Evolutionary conservation across 768 basidiomycete genomes (phyloP).

Genomic region (Hortiboletus flavorubellus): DNA sequence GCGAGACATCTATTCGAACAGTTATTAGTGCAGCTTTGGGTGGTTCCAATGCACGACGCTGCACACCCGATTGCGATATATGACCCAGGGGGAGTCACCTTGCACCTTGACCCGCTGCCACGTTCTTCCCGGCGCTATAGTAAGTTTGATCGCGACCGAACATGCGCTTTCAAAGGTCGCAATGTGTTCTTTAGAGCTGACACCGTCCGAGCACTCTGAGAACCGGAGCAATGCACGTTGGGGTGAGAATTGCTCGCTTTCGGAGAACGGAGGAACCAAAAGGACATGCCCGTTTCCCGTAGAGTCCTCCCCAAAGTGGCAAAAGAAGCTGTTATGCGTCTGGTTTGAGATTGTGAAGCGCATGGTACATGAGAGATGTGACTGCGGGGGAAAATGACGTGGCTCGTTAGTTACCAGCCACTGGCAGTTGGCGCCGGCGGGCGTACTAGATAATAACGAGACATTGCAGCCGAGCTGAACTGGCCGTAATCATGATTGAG

Average conservation of each 20-base stretch:
- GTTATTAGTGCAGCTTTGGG: constrained; percentile 6
- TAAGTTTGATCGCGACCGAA: constrained; percentile 19
- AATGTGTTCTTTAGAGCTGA: constrained; percentile 21
- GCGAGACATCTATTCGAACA: constrained; percentile 40
- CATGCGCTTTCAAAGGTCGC: constrained; percentile 1
- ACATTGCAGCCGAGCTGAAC: not conserved
- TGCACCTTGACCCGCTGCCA: constrained; percentile 46
- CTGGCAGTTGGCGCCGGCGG: not conserved
- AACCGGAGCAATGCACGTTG: constrained; percentile 16
- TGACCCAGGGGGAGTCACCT: constrained; percentile 51
- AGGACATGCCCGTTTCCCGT: constrained; percentile 5
- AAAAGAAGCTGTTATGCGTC: constrained; percentile 29
- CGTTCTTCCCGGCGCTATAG: constrained; percentile 30
- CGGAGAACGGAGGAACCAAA: constrained; percentile 23
- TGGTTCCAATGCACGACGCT: not conserved
- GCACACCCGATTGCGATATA: constrained; percentile 55
- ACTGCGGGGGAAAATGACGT: not conserved
- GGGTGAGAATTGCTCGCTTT: constrained; percentile 21
- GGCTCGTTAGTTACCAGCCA: not conserved
- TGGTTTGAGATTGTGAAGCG: constrained; percentile 37
- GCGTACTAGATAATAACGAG: not conserved
- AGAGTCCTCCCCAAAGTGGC: constrained; percentile 6
- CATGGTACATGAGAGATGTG: constrained; percentile 17
- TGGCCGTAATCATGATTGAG: not conserved
- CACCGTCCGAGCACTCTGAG: constrained; percentile 12